phyloP scores from a whole-genome alignment of 106 monocot genomes.

The Xerophyta viscosa region DNA sequence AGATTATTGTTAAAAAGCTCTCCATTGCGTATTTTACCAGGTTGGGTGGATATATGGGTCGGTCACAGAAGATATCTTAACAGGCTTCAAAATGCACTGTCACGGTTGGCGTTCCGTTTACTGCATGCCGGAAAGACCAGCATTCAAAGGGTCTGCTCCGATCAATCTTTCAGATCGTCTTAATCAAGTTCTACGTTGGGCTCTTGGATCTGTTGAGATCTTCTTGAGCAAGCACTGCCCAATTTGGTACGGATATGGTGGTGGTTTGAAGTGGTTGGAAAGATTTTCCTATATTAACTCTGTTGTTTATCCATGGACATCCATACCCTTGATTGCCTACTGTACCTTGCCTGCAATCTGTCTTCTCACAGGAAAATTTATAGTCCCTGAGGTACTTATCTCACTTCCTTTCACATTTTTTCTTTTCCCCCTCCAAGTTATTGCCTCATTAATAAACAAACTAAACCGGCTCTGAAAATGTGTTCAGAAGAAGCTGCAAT shows the following conservation, averaged over 20 bases:
- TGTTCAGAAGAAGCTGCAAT: too few relatives aligned
- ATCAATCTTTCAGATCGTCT: conserved; percentile 79
- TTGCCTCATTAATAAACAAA: too few relatives aligned
- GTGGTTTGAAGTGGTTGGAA: conserved; percentile 67
- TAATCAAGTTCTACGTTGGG: conserved; percentile 81
- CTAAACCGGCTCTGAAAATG: too few relatives aligned
- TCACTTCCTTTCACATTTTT: neutral
- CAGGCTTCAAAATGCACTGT: conserved; percentile 89
- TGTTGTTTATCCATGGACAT: conserved; percentile 75
- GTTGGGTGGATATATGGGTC: conserved; percentile 89
- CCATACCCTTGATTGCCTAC: conserved; percentile 59
- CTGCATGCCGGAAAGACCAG: conserved; percentile 71
- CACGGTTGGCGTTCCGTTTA: conserved; percentile 88
- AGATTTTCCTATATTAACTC: conserved; percentile 78
- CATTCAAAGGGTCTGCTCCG: conserved; percentile 86
- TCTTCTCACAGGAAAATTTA: conserved; percentile 62
- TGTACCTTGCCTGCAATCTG: conserved; percentile 81
- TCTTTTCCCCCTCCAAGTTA: too few relatives aligned
- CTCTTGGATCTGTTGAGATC: conserved; percentile 83
- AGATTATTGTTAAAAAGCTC: too few relatives aligned
- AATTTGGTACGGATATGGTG: conserved; percentile 78
- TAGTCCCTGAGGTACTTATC: conserved; percentile 56
- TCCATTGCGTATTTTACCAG: conserved; percentile 32
- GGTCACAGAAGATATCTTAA: conserved; percentile 77
- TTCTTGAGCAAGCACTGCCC: conserved; percentile 78